Conservation (phyloP, 148 eudicot species). For the Persicaria maculosa region DNA sequence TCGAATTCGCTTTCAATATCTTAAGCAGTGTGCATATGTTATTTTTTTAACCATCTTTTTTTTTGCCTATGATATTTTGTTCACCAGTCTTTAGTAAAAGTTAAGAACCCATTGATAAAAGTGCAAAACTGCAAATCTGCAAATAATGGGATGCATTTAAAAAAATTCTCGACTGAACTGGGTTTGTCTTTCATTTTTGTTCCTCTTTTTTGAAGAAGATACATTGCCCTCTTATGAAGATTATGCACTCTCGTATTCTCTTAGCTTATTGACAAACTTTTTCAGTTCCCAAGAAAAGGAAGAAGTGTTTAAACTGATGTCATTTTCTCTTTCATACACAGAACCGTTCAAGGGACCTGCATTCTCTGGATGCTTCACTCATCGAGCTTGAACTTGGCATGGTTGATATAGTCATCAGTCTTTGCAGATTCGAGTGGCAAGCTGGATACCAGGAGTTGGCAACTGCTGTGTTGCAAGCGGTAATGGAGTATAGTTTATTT, state of each 20-base stretch:
- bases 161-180: neutral
- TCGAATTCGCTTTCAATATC: neutral
- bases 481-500: slow-evolving; percentile 81
- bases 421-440: slow-evolving; percentile 97
- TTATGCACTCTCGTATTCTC: neutral
- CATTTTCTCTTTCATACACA: neutral
- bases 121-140: neutral
- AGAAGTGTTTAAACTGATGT: slow-evolving; percentile 3
- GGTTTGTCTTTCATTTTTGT: neutral
- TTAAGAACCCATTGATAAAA: neutral
- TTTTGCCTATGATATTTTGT: neutral
- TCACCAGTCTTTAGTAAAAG: neutral
- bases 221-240: neutral
- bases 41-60: neutral
- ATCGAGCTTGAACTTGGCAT: slow-evolving; percentile 64
- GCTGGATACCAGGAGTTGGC: slow-evolving; percentile 94
- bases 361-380: slow-evolving; percentile 33
- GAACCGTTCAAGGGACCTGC: slow-evolving; percentile 16
- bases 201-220: neutral
- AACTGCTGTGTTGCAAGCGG: slow-evolving; percentile 93
- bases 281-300: neutral
- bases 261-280: neutral
- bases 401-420: slow-evolving; percentile 68
- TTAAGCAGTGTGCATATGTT: neutral
- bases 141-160: neutral